Evolutionary conservation across 495 filamentous ascomycete genomes (phyloP), one percentile per base, ranked within the genome.

Genomic region (Aspergillus funiculosus): DNA sequence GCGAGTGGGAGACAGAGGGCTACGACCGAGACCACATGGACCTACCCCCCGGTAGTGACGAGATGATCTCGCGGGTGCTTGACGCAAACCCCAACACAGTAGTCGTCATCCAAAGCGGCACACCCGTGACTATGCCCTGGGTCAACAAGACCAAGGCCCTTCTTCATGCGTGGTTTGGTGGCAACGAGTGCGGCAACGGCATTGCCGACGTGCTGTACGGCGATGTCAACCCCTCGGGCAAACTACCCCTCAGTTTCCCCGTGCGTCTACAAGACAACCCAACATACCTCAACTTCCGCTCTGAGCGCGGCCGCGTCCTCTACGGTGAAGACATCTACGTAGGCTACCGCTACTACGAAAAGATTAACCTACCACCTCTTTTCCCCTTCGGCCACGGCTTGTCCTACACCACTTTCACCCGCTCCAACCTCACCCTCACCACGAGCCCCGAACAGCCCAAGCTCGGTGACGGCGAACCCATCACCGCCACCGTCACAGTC

Each of bases 1-100:
- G 75, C 31, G 89, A 95, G 58, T 94, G 88, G 88, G 88, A 94
- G 59, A 87, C 83, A 13, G 89, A 94, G 58, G 89, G 89, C 17
- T 82, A 87, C 50, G 87, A 94, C 61, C 77, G 87, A n/a, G 75
- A 82, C 43, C 79, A 79, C 41, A 90, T 92, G 86, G 82, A 88
- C 51, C 74, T 94, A 7, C 87, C 87, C 4, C 82, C 82, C 1
- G 81, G 78, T 55, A 86, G 83, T 57, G 86, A 94, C 57, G 76
- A 81, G 20, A 69, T 94, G 19, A 79, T 92, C 54, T 72, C 77
- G 32, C 78, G 77, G 10, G 79, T 92, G 2, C 68, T 86, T 6
- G 67, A 72, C 10, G 86, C 78, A 1, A 89, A 91, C 54, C 82
- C 86, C 6, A 75, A 75, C 25, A 81, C 87, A 2, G 74, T 89